Base-by-base conservation (phyloP, 106 monocot genomes). In the Apostasia ramifera region DNA sequence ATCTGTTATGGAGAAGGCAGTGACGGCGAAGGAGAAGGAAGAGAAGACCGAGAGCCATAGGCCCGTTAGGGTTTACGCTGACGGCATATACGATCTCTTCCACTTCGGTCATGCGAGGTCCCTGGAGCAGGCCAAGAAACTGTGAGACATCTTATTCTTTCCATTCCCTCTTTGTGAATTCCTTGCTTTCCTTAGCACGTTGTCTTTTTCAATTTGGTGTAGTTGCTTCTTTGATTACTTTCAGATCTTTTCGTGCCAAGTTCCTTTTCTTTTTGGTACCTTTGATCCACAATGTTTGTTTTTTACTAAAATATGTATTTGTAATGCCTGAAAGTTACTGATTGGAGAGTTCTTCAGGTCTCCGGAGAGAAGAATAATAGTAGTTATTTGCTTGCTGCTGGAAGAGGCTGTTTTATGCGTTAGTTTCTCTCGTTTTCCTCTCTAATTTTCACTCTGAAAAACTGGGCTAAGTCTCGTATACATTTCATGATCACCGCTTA, bases 21-120 rank as follows among this genome's bases (percentile, higher is more conserved):
- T 14, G 61, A 50, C 13, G 48, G 0, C 15, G 38, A 67, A 52
- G 61, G 15, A 44, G 45, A 63, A 52, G 55, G 57, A 42, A 4
- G 43, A 15, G 15, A 13, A 39, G 69, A 52, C 49, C 60, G 49
- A 47, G 7, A 13, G 40, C 5, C 74, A 76, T 3, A 44, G 81
- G 14, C 88, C 88, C n/a, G 70, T 84, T 3, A 61, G 88, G 12
- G 81, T 88, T 43, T 88, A 88, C 58, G 88, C 88, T 39, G 88
- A 88, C 38, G 88, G 88, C 5, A 88, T 88, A 60, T 88, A 81
- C 70, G 88, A 88, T 70, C 84, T 88, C 55, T 88, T 88, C 76
- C 88, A 88, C 70, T 88, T 88, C 65, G 88, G 88, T 41, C 88
- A 88, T 66, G 88, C 88, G 50, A 57, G 84, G 64, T 70, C 84